Percentiles rank a stretch among this genome's conserved stretches.
These are phyloP conservation scores for Phytophthora palmivora DNA, from an alignment of 352 stramenopile species.

Conservation along the genomic window DNA sequence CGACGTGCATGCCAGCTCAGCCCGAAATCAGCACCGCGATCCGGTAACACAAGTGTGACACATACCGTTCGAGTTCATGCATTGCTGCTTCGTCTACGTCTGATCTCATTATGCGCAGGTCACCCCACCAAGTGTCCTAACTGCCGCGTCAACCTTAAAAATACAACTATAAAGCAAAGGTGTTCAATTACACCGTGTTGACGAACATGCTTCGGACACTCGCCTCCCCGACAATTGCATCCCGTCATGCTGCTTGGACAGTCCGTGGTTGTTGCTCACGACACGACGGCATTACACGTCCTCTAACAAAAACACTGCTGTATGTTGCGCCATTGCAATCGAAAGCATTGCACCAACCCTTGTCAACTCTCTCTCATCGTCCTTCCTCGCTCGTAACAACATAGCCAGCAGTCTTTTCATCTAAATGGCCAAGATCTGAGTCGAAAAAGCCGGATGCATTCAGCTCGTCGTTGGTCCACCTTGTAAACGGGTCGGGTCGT, in stretches of 20 bases:
- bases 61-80: not conserved
- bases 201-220: not conserved
- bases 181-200: slow-evolving; percentile 1
- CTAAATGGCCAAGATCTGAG: slow-evolving; percentile 5
- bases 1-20: not conserved
- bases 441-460: slow-evolving; percentile 29
- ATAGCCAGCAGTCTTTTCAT: not conserved
- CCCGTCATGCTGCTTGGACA: slow-evolving; percentile 28
- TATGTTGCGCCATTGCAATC: not conserved
- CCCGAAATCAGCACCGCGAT: not conserved
- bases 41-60: not conserved
- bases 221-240: not conserved
- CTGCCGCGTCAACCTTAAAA: slow-evolving; percentile 8
- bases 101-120: slow-evolving; percentile 24
- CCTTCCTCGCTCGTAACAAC: not conserved
- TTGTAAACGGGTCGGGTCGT: slow-evolving; percentile 11
- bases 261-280: slow-evolving; percentile 6
- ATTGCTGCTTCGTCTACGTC: slow-evolving; percentile 12
- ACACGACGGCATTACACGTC: slow-evolving; percentile 26
- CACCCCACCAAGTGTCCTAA: slow-evolving; percentile 7
- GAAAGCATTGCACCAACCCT: not conserved
- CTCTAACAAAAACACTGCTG: slow-evolving; percentile 11
- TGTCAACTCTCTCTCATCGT: not conserved
- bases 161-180: too few species aligned
- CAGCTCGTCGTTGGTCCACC: slow-evolving; percentile 28